phyloP scores from a whole-genome alignment of 2,329 filamentous ascomycete genomes.

The Camillea tinctor region DNA sequence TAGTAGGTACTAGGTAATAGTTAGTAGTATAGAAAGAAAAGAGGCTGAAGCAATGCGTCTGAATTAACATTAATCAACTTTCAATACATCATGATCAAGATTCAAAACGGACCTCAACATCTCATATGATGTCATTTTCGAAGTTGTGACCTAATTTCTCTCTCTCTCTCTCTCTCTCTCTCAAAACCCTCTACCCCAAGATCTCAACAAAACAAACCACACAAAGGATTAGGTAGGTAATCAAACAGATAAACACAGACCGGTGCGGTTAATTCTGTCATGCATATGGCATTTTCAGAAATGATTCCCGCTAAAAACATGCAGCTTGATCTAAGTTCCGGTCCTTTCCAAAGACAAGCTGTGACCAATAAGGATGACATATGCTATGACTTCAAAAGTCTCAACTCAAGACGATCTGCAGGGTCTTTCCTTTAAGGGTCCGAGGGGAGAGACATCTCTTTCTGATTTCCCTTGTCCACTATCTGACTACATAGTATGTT shows the following conservation, averaged over 20 bases:
- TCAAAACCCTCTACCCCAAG: too few relatives aligned
- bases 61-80: too few relatives aligned
- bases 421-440: conserved; percentile 30
- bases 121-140: background rate
- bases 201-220: background rate
- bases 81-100: too few relatives aligned
- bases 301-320: background rate
- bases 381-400: conserved; percentile 32
- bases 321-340: background rate
- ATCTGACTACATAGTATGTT: too few relatives aligned
- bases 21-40: too few relatives aligned
- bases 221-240: too few relatives aligned
- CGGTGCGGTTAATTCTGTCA: too few relatives aligned
- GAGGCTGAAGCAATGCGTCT: too few relatives aligned
- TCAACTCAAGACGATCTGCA: conserved; percentile 32
- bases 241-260: too few relatives aligned
- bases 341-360: background rate
- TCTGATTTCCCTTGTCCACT: background rate
- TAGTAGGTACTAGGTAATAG: too few relatives aligned
- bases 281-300: background rate
- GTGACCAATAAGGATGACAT: conserved; percentile 32
- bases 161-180: background rate
- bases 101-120: too few relatives aligned
- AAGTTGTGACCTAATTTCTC: background rate
- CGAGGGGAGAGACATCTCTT: conserved; percentile 1